A percentile compares a stretch with the other conserved stretches of the same genome.
Conservation (phyloP, 106 monocot species). For the Agapanthus africanus region DNA sequence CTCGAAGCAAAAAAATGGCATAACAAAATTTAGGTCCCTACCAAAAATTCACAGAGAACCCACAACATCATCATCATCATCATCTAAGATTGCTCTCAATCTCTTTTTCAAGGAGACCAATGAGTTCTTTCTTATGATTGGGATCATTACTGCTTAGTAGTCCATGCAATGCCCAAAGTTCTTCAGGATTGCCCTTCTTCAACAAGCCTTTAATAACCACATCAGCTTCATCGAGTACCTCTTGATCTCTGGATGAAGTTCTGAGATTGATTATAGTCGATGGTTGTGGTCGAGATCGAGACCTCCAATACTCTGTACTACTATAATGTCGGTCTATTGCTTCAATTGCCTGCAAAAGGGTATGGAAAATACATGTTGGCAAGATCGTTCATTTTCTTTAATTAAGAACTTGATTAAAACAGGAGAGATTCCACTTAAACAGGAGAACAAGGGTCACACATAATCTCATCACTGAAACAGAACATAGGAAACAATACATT, state of each 20-base stretch:
- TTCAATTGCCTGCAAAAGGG: slow-evolving; percentile 49
- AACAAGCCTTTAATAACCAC: slow-evolving; percentile 12
- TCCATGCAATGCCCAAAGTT: slow-evolving; percentile 13
- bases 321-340: slow-evolving; percentile 29
- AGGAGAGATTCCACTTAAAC: background rate
- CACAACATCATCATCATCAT: too few relatives aligned
- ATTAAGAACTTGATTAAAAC: background rate
- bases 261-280: background rate
- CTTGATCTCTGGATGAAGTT: background rate
- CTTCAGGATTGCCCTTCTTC: slow-evolving; percentile 23
- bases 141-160: slow-evolving; percentile 3
- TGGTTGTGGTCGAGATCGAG: slow-evolving; percentile 11
- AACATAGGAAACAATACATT: background rate
- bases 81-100: slow-evolving; percentile 3
- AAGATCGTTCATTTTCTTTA: background rate
- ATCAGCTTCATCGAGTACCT: background rate
- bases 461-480: background rate
- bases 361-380: background rate
- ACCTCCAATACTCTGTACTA: slow-evolving; percentile 50
- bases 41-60: background rate
- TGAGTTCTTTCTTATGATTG: slow-evolving; percentile 4
- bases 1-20: background rate
- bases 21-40: slow-evolving; percentile 1
- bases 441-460: background rate
- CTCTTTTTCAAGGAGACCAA: slow-evolving; percentile 15